A percentile compares a stretch with the other conserved stretches of the same genome.
Evolutionary conservation across 2,329 filamentous ascomycete genomes (phyloP).

Genomic region (Diatrype stigma): DNA sequence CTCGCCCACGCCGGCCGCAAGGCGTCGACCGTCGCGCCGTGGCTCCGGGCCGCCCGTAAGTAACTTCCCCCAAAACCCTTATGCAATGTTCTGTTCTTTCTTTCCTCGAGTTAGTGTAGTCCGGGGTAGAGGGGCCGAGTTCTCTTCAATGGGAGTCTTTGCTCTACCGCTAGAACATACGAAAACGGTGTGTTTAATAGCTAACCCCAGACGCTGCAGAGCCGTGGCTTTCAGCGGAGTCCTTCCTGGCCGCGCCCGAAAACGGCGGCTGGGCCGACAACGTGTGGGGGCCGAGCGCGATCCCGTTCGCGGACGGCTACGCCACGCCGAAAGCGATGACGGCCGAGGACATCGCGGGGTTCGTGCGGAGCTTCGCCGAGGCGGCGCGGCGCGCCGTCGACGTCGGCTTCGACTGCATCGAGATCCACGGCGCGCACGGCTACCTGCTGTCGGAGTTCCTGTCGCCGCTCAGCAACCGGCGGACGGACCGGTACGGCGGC

Average conservation of each 20-base stretch:
- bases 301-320: slow-evolving; percentile 58
- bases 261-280: slow-evolving; percentile 55
- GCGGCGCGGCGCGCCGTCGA: slow-evolving; percentile 53
- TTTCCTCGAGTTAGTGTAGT: no score
- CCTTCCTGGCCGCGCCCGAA: slow-evolving; percentile 50
- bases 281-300: slow-evolving; percentile 46
- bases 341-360: slow-evolving; percentile 44
- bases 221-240: no score
- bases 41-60: no score
- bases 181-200: no score
- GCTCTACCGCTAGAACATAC: no score
- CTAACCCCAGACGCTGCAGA: no score
- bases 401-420: slow-evolving; percentile 48
- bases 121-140: no score
- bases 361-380: slow-evolving; percentile 53
- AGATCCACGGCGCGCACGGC: slow-evolving; percentile 46
- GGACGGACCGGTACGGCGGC: slow-evolving; percentile 57
- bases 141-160: no score
- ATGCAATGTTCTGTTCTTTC: no score
- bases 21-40: slow-evolving; percentile 57
- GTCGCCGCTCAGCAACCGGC: slow-evolving; percentile 36
- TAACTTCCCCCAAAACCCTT: no score
- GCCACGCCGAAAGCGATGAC: slow-evolving; percentile 48
- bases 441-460: slow-evolving; percentile 44
- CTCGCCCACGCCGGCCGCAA: slow-evolving; percentile 76